Base-by-base conservation (phyloP, 2,329 filamentous ascomycete species). In the Seiridium cupressi region DNA sequence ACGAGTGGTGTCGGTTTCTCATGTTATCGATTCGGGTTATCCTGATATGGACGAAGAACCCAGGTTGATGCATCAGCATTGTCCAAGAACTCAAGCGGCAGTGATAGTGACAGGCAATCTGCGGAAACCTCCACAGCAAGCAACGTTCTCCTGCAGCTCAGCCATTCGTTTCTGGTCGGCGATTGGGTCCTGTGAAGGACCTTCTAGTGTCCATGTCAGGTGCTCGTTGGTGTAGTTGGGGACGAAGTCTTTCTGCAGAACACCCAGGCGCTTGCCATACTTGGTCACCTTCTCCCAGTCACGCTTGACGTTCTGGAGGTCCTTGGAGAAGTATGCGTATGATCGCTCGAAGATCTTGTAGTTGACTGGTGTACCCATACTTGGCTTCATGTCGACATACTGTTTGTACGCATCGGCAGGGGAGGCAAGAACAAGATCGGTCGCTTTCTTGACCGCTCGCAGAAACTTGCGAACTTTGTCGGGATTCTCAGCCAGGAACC, bases 331-430 rank as follows among this genome's bases (percentile, higher is more conserved):
- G 80, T 92, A 92, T 26, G 89, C 89, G 68, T 85, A 93, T 67
- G 86, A 90, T 62, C 89, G 86, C 81, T 92, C 89, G 68, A 90
- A 92, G 74, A 93, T 92, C 81, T 92, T 91, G 67, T 85, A 83
- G 79, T 92, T 91, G 60, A 92, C 83, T 1, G 78, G 70, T 0
- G 85, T 86, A 48, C 80, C 84, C 87, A 92, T 89, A 65, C 81
- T 81, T 3, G 89, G 87, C 77, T 92, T 93, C 77, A 89, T 84
- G 68, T 87, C 87, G 65, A 89, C 80, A 70, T 91, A 92, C 69
- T 89, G 87, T 10, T 78, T 79, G 80, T 88, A 92, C 0, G 89
- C 88, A 54, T 77, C 69, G 51, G 83, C 81, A 0, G 90, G 89
- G 59, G 84, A 72, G 1, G 83, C 78, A 10, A 93, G 80, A 46